These are phyloP conservation scores for Arabidopsis suecica DNA, from an alignment of 345 rosid genomes.

Conservation along the genomic window DNA sequence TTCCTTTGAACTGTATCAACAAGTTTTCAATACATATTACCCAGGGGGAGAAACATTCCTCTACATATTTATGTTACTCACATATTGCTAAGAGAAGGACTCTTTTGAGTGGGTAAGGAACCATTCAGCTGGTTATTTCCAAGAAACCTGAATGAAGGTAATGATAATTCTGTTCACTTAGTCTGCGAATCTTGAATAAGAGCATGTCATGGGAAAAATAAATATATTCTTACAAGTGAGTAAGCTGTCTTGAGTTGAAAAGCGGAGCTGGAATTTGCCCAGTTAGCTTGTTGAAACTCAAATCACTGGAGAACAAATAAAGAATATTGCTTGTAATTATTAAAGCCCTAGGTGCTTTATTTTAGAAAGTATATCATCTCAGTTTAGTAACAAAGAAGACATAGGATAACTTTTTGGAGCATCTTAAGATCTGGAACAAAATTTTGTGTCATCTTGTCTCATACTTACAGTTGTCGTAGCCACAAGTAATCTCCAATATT, in stretches of 20 bases:
- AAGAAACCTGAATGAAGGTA: constrained; percentile 58
- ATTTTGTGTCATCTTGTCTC: constrained; percentile 14
- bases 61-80: constrained; percentile 48
- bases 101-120: constrained; percentile 61
- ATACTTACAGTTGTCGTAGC: constrained; percentile 48
- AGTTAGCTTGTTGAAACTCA: constrained; percentile 80
- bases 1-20: constrained; percentile 7
- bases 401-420: constrained; percentile 3
- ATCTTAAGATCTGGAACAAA: constrained; percentile 24
- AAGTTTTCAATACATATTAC: constrained; percentile 3
- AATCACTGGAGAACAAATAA: constrained; percentile 58
- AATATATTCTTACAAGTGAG: constrained; percentile 60
- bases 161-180: constrained; percentile 16
- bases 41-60: constrained; percentile 19
- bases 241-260: constrained; percentile 44
- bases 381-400: constrained; percentile 19
- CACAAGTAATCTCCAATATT: constrained; percentile 45
- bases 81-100: constrained; percentile 61
- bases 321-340: background rate
- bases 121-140: constrained; percentile 56
- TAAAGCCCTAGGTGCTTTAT: background rate
- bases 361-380: constrained; percentile 13
- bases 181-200: constrained; percentile 5
- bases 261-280: constrained; percentile 68
- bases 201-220: constrained; percentile 1